Evolutionary conservation across 805 yeast genomes (phyloP), one percentile per base, ranked within the genome.

Genomic region (Suhomyces sp.): DNA sequence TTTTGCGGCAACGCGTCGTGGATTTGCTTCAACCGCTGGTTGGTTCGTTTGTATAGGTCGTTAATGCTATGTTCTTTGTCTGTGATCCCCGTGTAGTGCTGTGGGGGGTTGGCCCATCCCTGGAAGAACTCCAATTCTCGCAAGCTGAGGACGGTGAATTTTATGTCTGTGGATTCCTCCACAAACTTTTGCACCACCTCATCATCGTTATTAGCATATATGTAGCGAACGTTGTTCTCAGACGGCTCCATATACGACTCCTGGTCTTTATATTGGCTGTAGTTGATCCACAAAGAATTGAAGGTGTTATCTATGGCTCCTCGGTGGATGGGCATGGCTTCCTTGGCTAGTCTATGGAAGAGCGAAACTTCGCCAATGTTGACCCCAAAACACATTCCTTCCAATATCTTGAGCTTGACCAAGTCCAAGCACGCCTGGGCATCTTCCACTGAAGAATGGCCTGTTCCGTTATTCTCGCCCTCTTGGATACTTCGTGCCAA

Each of bases 391-490:
- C 76, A 69, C 5, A 70, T 64, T 1, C 97, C 97, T 52, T 85
- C 83, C 4, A 74, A 68, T 12, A 91, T 68, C 63, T 92, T 91
- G 58, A 84, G 60, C 59, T 88, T 84, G 1, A 88, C 81, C 48
- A 93, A 77, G 49, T 89, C 90, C 62, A 92, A 73, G 64, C 97
- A 89, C 0, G 96, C 85, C 27, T 67, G 67, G 10, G 96, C 87
- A 65, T 93, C 99, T 64, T 90, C 97, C 4, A 87, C 78, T 0
- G 98, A 87, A 50, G 92, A 88, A 68, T 93, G 98, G 15, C 80
- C 80, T 1, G 58, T 58, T 1, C 96, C 96, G 3, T 66, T 58
- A 3, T 54, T 58, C 24, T 76, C 77, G n/a, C 87, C 85, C 24
- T 70, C 70, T 67, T 94, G 98, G 49, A 93, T 93, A 0, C 67